Evolutionary conservation across 305 asterid genomes (phyloP).

Genomic region (Nicotiana rustica): DNA sequence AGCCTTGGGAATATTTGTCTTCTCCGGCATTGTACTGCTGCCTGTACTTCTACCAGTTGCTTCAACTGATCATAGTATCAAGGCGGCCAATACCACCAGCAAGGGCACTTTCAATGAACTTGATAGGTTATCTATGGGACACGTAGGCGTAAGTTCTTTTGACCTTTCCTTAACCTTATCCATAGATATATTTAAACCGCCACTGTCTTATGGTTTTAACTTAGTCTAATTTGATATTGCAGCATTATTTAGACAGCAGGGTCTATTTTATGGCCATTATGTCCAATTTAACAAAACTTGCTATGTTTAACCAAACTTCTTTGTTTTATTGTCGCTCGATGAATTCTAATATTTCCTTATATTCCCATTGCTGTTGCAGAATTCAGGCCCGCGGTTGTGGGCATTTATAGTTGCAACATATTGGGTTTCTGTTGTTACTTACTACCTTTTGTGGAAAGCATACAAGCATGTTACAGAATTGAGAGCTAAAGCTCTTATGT

Average conservation of each 20-base stretch:
- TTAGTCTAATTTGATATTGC: background rate
- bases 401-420: conserved; percentile 65
- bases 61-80: conserved; percentile 51
- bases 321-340: background rate
- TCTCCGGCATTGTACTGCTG: conserved; percentile 70
- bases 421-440: conserved; percentile 74
- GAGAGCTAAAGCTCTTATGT: conserved; percentile 78
- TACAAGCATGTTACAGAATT: conserved; percentile 68
- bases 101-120: conserved; percentile 69
- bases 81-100: conserved; percentile 57
- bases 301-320: background rate
- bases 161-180: background rate
- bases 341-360: background rate
- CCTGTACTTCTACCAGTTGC: conserved; percentile 88
- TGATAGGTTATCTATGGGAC: conserved; percentile 82
- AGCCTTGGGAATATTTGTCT: conserved; percentile 76
- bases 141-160: conserved; percentile 59
- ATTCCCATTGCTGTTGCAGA: conserved; percentile 49
- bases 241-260: background rate
- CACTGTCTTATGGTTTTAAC: background rate
- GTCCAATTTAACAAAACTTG: background rate
- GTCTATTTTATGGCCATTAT: conserved; percentile 17
- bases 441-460: conserved; percentile 80
- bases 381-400: conserved; percentile 70
- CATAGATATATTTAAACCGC: background rate